Evolutionary conservation across 495 filamentous ascomycete species (phyloP).

Genomic region (Cetradonia linearis): DNA sequence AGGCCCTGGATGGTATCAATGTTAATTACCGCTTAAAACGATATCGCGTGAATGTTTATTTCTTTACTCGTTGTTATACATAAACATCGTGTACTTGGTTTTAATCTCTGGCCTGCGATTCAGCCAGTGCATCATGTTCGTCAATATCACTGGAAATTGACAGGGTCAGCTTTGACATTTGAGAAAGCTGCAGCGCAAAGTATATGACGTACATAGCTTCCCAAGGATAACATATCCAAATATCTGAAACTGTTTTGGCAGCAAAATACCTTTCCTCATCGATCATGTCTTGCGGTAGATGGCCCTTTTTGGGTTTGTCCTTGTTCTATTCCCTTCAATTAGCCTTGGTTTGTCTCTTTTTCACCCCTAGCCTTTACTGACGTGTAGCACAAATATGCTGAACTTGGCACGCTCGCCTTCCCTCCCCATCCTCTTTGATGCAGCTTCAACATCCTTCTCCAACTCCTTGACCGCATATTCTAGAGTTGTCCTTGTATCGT

Average conservation of each 20-base stretch:
- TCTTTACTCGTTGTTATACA: neutral
- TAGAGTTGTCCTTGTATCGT: constrained; percentile 93
- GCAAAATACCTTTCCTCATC: constrained; percentile 68
- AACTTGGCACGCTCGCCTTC: constrained; percentile 71
- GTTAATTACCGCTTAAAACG: neutral
- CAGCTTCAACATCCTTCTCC: constrained; percentile 86
- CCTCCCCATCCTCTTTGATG: constrained; percentile 58
- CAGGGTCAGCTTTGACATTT: constrained; percentile 21
- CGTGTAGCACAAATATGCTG: constrained; percentile 89
- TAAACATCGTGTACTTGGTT: neutral
- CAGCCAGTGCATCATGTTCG: constrained; percentile 70
- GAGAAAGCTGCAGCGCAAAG: neutral
- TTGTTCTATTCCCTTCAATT: constrained; percentile 57
- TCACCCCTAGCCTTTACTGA: constrained; percentile 37
- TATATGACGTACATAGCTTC: constrained; percentile 60
- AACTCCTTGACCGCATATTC: constrained; percentile 95
- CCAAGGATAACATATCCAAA: constrained; percentile 99
- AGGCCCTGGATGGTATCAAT: neutral
- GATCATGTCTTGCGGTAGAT: constrained; percentile 71
- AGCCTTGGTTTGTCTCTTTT: neutral
- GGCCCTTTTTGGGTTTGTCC: constrained; percentile 88
- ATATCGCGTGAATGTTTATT: neutral
- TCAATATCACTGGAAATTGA: constrained; percentile 63
- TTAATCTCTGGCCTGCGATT: constrained; percentile 15
- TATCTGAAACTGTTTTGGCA: constrained; percentile 75